A percentile compares a stretch with the other conserved stretches of the same genome.
phyloP scores from a whole-genome alignment of 129 eudicot species.

The Mikania micrantha region DNA sequence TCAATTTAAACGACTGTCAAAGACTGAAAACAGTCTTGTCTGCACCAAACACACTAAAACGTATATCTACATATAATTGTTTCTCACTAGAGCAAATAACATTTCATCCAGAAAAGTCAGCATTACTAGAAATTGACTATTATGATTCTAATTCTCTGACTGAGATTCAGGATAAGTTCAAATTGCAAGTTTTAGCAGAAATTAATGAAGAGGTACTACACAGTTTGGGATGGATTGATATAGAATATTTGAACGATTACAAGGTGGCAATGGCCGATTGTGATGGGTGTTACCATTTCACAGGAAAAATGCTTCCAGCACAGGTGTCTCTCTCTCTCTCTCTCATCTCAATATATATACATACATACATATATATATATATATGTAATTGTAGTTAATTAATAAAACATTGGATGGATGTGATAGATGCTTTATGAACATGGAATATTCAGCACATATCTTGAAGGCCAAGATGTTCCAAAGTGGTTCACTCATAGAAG shows the following conservation, averaged over 20 bases:
- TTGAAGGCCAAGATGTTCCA: constrained; percentile 20
- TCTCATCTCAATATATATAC: too few species aligned
- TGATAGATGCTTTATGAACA: constrained; percentile 9
- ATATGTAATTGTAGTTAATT: neutral
- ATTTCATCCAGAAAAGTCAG: constrained; percentile 5
- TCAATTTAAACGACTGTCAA: neutral
- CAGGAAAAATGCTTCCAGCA: neutral
- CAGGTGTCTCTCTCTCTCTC: neutral
- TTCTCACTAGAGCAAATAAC: neutral
- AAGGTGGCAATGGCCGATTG: neutral
- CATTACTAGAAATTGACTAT: neutral
- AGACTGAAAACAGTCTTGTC: constrained; percentile 5
- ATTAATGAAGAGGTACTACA: constrained; percentile 1
- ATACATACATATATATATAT: too few species aligned
- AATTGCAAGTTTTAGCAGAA: neutral
- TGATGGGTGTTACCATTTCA: neutral
- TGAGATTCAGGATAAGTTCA: constrained; percentile 17
- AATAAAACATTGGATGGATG: neutral
- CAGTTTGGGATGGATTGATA: constrained; percentile 11
- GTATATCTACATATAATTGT: neutral
- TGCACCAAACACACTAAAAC: neutral
- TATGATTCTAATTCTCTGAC: neutral
- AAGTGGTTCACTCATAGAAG: constrained; percentile 9
- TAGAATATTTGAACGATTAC: neutral
- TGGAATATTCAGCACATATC: constrained; percentile 24